Evolutionary conservation across 73 alveolate species (phyloP).

Genomic region (Paraurostyla sp.): DNA sequence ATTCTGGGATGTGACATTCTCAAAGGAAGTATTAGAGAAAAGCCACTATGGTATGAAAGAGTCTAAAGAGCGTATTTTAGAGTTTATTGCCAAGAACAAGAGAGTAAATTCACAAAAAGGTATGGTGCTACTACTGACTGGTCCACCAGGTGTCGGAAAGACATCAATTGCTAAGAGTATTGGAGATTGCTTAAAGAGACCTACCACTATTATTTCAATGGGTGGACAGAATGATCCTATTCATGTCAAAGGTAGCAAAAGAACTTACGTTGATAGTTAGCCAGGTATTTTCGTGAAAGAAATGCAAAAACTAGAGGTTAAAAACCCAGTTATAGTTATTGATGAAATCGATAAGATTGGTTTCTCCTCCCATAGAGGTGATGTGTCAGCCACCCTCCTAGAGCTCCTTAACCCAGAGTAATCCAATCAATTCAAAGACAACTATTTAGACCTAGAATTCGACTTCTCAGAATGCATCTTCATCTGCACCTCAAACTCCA

Average conservation of each 20-base stretch:
- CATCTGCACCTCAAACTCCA: slow-evolving; percentile 86
- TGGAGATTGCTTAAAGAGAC: slow-evolving; percentile 84
- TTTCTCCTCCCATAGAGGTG: slow-evolving; percentile 45
- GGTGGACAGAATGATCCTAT: slow-evolving; percentile 90
- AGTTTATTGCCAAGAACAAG: slow-evolving; percentile 87
- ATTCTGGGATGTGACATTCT: slow-evolving; percentile 85
- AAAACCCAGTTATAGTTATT: slow-evolving; percentile 86
- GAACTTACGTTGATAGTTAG: slow-evolving; percentile 89
- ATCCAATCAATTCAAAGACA: slow-evolving; percentile 79
- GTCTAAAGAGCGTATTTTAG: slow-evolving; percentile 86
- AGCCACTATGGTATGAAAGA: slow-evolving; percentile 83
- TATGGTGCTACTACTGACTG: slow-evolving; percentile 83
- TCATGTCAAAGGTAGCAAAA: slow-evolving; percentile 84
- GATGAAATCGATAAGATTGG: slow-evolving; percentile 92
- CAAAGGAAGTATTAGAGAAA: slow-evolving; percentile 71
- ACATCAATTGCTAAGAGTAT: slow-evolving; percentile 87
- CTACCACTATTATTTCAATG: slow-evolving; percentile 81
- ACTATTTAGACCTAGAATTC: slow-evolving; percentile 83
- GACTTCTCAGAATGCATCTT: slow-evolving; percentile 85
- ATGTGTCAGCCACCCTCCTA: slow-evolving; percentile 74
- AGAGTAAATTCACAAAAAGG: slow-evolving; percentile 82
- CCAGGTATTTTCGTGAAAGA: slow-evolving; percentile 90
- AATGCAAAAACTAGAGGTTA: slow-evolving; percentile 73
- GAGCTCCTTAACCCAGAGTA: slow-evolving; percentile 89
- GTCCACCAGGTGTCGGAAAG: slow-evolving; percentile 94